Evolutionary conservation across 257 asterid genomes (phyloP).

Genomic region (Ilex asprella): DNA sequence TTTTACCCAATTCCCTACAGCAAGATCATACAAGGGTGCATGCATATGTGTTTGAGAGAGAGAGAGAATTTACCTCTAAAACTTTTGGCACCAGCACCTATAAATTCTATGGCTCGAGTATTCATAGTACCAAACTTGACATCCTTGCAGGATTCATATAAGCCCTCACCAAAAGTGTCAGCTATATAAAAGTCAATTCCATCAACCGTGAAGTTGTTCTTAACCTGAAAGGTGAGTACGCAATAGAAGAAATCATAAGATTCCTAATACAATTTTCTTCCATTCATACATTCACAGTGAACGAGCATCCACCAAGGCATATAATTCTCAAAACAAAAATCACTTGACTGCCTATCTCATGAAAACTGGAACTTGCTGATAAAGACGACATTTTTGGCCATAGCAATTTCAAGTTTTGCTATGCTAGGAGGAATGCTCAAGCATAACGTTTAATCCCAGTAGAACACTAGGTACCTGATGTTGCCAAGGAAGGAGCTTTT

Average conservation of each 20-base stretch:
- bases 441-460: not conserved
- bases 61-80: conserved; percentile 51
- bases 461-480: not conserved
- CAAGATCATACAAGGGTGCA: not conserved
- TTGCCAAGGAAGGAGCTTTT: not conserved
- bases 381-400: not conserved
- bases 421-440: not conserved
- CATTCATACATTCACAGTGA: not conserved
- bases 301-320: not conserved
- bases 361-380: not conserved
- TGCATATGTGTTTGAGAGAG: not conserved
- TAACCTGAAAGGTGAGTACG: conserved; percentile 41
- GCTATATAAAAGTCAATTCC: conserved; percentile 74
- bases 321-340: not conserved
- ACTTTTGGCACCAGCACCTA: conserved; percentile 92
- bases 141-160: conserved; percentile 95
- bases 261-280: not conserved
- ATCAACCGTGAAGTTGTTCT: conserved; percentile 57
- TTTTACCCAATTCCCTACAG: not conserved
- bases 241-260: conserved; percentile 7
- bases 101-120: conserved; percentile 88
- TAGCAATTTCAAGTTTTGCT: not conserved
- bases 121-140: conserved; percentile 97
- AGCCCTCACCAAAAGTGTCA: conserved; percentile 70
- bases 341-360: too few species aligned